Conservation (phyloP, 2,329 filamentous ascomycete species). For the Penicillium decumbens region DNA sequence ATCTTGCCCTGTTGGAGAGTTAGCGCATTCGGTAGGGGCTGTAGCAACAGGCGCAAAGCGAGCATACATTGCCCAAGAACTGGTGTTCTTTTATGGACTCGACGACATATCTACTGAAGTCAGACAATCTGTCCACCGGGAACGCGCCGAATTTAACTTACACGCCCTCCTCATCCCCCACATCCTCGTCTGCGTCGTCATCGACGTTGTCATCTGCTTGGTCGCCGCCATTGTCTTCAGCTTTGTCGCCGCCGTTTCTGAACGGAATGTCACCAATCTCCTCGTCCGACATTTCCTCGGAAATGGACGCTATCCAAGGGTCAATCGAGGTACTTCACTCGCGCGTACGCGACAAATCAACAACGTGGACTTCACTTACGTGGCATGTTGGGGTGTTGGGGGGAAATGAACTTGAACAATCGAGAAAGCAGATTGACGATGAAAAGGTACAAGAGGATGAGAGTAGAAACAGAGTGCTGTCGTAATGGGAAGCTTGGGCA, state of each 20-base stretch:
- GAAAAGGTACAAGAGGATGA: background rate
- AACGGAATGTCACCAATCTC: constrained; percentile 40
- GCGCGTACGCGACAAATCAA: constrained; percentile 10
- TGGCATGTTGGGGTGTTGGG: constrained; percentile 33
- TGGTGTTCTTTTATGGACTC: constrained; percentile 39
- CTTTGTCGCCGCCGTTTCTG: constrained; percentile 19
- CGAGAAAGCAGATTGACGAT: constrained; percentile 32
- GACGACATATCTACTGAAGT: constrained; percentile 36
- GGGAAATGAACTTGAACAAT: constrained; percentile 22
- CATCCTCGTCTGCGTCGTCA: constrained; percentile 23
- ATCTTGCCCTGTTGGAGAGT: constrained; percentile 34
- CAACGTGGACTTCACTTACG: constrained; percentile 32
- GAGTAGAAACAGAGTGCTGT: background rate
- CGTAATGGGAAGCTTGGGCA: constrained; percentile 2
- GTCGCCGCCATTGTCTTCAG: constrained; percentile 19
- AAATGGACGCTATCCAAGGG: constrained; percentile 27
- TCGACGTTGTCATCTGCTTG: no score
- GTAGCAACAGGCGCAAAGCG: background rate
- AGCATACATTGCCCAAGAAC: constrained; percentile 35
- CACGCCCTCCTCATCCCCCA: constrained; percentile 36
- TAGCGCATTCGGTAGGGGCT: constrained; percentile 9
- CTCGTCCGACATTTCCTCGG: constrained; percentile 33
- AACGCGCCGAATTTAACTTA: constrained; percentile 22
- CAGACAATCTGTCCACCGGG: constrained; percentile 8
- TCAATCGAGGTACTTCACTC: constrained; percentile 11